Conservation (phyloP, 2,329 filamentous ascomycete genomes). For the Exophiala calicioides region DNA sequence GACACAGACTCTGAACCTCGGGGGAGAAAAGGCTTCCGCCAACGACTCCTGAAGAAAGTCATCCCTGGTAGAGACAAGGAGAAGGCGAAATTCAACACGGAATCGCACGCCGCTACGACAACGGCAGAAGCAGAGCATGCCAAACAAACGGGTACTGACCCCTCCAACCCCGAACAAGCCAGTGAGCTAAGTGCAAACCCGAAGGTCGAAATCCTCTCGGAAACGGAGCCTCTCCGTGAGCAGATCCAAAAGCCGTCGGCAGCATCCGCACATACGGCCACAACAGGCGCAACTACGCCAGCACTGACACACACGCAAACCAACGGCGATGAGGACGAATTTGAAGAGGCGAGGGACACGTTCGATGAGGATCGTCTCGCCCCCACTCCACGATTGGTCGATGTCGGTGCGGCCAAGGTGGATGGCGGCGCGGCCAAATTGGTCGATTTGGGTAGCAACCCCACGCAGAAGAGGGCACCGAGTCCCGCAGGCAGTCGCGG, state of each 20-base stretch:
- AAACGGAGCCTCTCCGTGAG: constrained; percentile 17
- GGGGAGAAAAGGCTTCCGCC: constrained; percentile 27
- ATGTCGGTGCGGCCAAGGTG: constrained; percentile 9
- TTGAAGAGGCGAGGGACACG: constrained; percentile 31
- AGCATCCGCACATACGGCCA: constrained; percentile 15
- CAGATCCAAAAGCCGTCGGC: constrained; percentile 23
- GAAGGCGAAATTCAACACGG: constrained; percentile 11
- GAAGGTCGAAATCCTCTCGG: constrained; percentile 2
- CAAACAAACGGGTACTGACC: too few relatives aligned
- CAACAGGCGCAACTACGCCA: constrained; percentile 22
- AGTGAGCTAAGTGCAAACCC: constrained; percentile 13
- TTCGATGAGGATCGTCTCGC: constrained; percentile 27
- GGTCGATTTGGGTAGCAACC: too few relatives aligned
- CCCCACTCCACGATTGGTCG: constrained; percentile 14
- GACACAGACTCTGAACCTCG: constrained; percentile 24
- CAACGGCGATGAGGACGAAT: constrained; percentile 25
- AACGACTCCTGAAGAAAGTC: constrained; percentile 26
- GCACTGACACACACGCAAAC: constrained; percentile 19
- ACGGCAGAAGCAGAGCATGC: constrained; percentile 7
- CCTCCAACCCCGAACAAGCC: background rate
- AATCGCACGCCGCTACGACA: constrained; percentile 6
- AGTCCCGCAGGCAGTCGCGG: constrained; percentile 11
- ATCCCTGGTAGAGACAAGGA: constrained; percentile 26
- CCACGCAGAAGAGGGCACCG: constrained; percentile 4
- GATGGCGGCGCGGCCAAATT: too few relatives aligned